Evolutionary conservation across 495 filamentous ascomycete species (phyloP).

Genomic region (Umbilicaria muhlenbergii): DNA sequence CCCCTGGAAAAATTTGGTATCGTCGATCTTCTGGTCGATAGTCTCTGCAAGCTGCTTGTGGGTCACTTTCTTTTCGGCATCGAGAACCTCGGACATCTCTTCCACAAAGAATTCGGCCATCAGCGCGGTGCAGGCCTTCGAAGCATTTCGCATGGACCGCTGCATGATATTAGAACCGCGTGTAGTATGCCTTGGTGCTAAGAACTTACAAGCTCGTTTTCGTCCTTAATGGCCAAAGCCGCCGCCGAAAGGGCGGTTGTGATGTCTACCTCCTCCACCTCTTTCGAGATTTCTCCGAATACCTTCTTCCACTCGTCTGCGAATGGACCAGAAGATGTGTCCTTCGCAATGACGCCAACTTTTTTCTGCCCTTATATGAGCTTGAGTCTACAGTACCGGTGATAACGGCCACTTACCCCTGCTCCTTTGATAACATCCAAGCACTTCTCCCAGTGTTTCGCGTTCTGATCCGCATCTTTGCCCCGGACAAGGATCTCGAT

Average conservation of each 20-base stretch:
- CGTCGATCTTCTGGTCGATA: slow-evolving; percentile 80
- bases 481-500: slow-evolving; percentile 78
- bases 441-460: slow-evolving; percentile 70
- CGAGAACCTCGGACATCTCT: slow-evolving; percentile 89
- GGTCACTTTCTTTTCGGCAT: slow-evolving; percentile 90
- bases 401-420: slow-evolving; percentile 42
- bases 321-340: slow-evolving; percentile 72
- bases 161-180: slow-evolving; percentile 13
- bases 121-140: slow-evolving; percentile 77
- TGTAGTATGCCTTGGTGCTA: neutral
- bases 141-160: slow-evolving; percentile 83
- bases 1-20: slow-evolving; percentile 78
- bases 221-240: slow-evolving; percentile 90
- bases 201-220: slow-evolving; percentile 59
- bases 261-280: slow-evolving; percentile 82
- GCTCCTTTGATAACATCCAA: slow-evolving; percentile 70
- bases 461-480: slow-evolving; percentile 80
- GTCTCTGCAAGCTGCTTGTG: slow-evolving; percentile 71
- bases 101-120: slow-evolving; percentile 93
- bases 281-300: slow-evolving; percentile 58
- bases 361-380: slow-evolving; percentile 47
- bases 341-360: slow-evolving; percentile 72
- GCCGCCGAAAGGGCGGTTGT: slow-evolving; percentile 60
- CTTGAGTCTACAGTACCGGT: slow-evolving; percentile 12
- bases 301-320: slow-evolving; percentile 88